These are phyloP conservation scores for Russula virescens DNA, from an alignment of 768 basidiomycete genomes.

Conservation along the genomic window DNA sequence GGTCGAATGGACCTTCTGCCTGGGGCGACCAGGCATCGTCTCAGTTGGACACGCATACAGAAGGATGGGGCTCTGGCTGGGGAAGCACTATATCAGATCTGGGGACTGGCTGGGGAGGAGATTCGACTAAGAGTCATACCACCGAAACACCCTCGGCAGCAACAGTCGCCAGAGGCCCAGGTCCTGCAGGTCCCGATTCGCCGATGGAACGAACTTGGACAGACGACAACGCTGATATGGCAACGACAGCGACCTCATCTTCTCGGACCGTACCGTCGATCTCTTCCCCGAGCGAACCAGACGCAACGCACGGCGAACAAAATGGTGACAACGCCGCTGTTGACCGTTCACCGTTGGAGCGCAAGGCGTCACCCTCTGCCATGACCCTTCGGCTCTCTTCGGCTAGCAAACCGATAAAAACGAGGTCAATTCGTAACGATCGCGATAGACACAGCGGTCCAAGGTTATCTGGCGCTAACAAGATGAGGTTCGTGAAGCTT, in stretches of 20 bases:
- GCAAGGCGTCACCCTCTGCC: neutral
- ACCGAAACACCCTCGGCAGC: neutral
- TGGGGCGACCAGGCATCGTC: neutral
- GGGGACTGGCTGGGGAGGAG: slow-evolving; percentile 12
- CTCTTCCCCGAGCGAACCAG: neutral
- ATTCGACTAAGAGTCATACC: neutral
- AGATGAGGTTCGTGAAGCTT: slow-evolving; percentile 3
- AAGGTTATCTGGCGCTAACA: neutral
- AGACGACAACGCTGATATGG: neutral
- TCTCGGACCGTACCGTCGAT: neutral
- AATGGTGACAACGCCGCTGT: neutral
- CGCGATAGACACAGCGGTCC: neutral
- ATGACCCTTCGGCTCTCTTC: neutral
- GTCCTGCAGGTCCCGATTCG: neutral
- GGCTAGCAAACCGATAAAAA: neutral
- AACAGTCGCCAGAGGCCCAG: neutral
- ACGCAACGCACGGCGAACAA: neutral
- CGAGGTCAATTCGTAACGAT: neutral
- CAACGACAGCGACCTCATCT: neutral
- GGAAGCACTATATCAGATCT: neutral
- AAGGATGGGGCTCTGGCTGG: slow-evolving; percentile 13
- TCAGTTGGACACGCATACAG: neutral
- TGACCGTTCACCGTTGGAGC: neutral
- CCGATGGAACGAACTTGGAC: neutral
- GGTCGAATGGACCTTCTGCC: neutral